Conservation (phyloP, 768 basidiomycete species). For the Trametes gibbosa region DNA sequence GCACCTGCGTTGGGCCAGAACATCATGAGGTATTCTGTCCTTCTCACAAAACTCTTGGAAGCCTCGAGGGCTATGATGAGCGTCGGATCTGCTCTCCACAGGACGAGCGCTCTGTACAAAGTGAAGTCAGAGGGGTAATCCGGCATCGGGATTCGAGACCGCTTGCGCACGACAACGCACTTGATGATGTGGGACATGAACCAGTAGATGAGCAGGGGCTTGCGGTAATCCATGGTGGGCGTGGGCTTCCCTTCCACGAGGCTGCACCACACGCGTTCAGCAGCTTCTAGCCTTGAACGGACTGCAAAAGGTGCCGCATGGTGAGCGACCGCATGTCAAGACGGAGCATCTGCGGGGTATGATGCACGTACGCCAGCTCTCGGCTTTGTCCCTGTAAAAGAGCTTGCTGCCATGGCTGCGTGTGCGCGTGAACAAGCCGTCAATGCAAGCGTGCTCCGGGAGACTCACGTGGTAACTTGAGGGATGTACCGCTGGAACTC, state of each 20-base stretch:
- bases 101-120: conserved; percentile 46
- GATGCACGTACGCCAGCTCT: conserved; percentile 27
- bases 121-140: not conserved
- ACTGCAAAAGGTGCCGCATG: not conserved
- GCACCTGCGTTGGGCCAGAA: conserved; percentile 65
- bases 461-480: conserved; percentile 49
- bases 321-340: not conserved
- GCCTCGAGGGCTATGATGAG: conserved; percentile 60
- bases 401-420: conserved; percentile 23
- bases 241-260: not conserved
- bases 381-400: conserved; percentile 28
- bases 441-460: not conserved
- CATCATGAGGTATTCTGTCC: conserved; percentile 57
- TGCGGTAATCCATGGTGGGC: conserved; percentile 28
- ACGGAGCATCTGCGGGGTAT: not conserved
- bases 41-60: conserved; percentile 53
- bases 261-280: conserved; percentile 7
- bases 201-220: conserved; percentile 73
- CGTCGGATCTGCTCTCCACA: conserved; percentile 61
- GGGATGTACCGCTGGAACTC: conserved; percentile 69
- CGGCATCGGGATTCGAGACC: too few species aligned
- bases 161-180: conserved; percentile 29
- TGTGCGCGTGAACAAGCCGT: not conserved
- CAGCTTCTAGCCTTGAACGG: not conserved
- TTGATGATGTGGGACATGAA: conserved; percentile 71